Base-by-base conservation (phyloP, 371 early-diverging fungal genomes). In the Syncephalis plumigaleata region DNA sequence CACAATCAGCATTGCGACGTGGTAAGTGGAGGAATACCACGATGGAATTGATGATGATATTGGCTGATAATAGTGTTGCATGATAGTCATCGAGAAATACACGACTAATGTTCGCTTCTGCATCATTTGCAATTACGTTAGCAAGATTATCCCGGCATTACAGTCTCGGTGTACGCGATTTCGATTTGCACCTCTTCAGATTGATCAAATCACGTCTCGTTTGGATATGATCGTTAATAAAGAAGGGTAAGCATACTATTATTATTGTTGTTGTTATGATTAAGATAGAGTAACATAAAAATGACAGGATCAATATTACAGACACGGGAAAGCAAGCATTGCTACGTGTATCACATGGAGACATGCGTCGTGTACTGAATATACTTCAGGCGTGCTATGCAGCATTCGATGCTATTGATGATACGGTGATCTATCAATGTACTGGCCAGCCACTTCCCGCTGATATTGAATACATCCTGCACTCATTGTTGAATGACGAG, bases 131-230 rank as follows among this genome's bases (percentile, higher is more conserved):
- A 99, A 99, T 64, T 96, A 98, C 63, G 87, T 90, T 26, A 81
- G 81, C 62, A 97, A 97, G 61, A 95, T 99, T 40, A 96, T 96
- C 40, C 97, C 98, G 2, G 98, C 99, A 2, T 71, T 98, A 42
- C 96, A 93, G 63, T 93, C 95, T 39, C 79, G 99, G 42, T 99
- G 99, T 69, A 93, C 98, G 8, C 77, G 90, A 36, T 98, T 99
- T 62, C 73, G 98, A 37, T 99, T 99, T 68, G 74, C 84, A 9
- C 98, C 98, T 0, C 66, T 99, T 39, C 70, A 72, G 44, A 47
- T 63, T 11, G 75, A 76, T 8, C 83, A 90, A 51, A 84, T 97
- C 4, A 68, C 73, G 24, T 52, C 60, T 1, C 67, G 96, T 20
- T 60, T 98, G 49, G 64, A 83, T 24, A 54, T 67, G 39, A 83